phyloP scores from a whole-genome alignment of 192 early-diverging fungal genomes.

The Coemansia guatemalensis region DNA sequence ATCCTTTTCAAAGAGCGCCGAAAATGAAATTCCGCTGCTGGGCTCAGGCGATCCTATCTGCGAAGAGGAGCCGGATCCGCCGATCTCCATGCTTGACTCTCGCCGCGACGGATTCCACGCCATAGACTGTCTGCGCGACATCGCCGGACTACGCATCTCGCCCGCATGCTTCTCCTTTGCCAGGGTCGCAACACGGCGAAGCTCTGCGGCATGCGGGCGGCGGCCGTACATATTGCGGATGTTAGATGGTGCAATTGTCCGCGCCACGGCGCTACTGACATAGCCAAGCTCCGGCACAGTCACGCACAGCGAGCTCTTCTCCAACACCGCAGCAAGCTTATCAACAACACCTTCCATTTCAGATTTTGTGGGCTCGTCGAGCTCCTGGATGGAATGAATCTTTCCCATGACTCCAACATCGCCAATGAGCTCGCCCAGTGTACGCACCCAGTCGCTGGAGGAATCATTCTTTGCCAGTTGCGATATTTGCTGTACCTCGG shows the following conservation, averaged over 20 bases:
- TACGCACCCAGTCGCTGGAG: constrained; percentile 46
- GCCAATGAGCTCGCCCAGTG: constrained; percentile 32
- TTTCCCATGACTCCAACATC: constrained; percentile 31
- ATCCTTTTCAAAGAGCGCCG: constrained; percentile 29
- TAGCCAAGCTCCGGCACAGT: constrained; percentile 15
- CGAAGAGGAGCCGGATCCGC: constrained; percentile 20
- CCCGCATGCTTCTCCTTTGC: constrained; percentile 8
- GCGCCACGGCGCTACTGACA: constrained; percentile 22
- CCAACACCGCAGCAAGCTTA: constrained; percentile 22
- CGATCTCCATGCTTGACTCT: neutral
- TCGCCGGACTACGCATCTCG: constrained; percentile 1
- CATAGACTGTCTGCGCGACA: constrained; percentile 16
- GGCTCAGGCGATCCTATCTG: constrained; percentile 20
- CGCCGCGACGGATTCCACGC: neutral
- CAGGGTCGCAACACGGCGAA: constrained; percentile 9
- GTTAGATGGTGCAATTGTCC: constrained; percentile 13
- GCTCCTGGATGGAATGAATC: constrained; percentile 9
- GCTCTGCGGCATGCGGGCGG: constrained; percentile 3
- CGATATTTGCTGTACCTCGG: constrained; percentile 18
- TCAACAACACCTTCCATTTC: constrained; percentile 29
- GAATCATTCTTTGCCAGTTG: constrained; percentile 21
- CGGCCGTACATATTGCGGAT: constrained; percentile 33
- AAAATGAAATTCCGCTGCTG: constrained; percentile 3
- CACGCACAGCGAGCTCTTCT: constrained; percentile 14
- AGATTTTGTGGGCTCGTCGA: constrained; percentile 18